Conservation (phyloP, 2,329 filamentous ascomycete species). For the Epichloe bromicola region DNA sequence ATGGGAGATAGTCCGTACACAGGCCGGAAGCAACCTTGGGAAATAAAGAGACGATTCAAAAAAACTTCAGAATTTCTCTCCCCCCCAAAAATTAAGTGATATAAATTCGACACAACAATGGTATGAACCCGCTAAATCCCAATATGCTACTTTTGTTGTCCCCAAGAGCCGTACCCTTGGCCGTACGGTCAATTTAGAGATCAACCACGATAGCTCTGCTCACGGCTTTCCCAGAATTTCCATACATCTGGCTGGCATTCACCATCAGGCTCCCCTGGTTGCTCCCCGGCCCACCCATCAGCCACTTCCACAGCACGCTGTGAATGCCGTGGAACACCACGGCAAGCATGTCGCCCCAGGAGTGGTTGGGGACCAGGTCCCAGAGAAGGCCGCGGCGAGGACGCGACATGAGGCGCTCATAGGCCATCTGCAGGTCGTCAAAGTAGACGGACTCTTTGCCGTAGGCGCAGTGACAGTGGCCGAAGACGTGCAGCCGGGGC, state of each 20-base stretch:
- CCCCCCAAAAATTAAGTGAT: too few relatives aligned
- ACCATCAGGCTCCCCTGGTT: conserved; percentile 39
- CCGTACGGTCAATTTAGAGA: conserved; percentile 10
- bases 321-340: conserved; percentile 33
- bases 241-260: conserved; percentile 44
- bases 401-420: conserved; percentile 49
- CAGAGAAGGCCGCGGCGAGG: conserved; percentile 28
- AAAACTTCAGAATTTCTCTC: too few relatives aligned
- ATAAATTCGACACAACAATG: too few relatives aligned
- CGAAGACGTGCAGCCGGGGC: conserved; percentile 69
- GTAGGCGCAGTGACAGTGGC: conserved; percentile 68
- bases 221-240: conserved; percentile 35
- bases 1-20: too few relatives aligned
- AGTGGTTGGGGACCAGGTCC: conserved; percentile 31
- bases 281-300: conserved; percentile 39
- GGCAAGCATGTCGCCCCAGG: conserved; percentile 33
- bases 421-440: conserved; percentile 58
- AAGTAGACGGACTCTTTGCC: conserved; percentile 60
- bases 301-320: conserved; percentile 40
- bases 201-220: conserved; percentile 26
- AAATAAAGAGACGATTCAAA: too few relatives aligned
- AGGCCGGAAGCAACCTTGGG: too few relatives aligned
- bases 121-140: neutral
- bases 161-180: too few relatives aligned
- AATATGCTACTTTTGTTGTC: neutral